Evolutionary conservation across 2,329 filamentous ascomycete genomes (phyloP).

Genomic region (Fusarium falciforme): DNA sequence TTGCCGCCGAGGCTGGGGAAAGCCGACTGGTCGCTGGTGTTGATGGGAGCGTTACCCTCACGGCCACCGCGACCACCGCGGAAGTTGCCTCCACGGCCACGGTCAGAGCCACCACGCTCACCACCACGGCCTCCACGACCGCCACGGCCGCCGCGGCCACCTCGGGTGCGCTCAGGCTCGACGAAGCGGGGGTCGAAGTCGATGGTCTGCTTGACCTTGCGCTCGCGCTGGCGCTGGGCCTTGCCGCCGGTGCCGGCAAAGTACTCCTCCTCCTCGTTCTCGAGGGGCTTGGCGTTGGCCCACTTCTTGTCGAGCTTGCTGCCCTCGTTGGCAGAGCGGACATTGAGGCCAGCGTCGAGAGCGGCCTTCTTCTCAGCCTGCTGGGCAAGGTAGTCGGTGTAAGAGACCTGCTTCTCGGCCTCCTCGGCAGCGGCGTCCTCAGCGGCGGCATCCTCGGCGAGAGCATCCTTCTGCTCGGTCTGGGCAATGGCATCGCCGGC

Average conservation of each 20-base stretch:
- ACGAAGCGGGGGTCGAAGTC: slow-evolving; percentile 89
- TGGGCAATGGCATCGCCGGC: slow-evolving; percentile 90
- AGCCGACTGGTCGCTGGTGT: slow-evolving; percentile 67
- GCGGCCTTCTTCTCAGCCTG: slow-evolving; percentile 79
- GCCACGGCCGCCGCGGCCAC: slow-evolving; percentile 60
- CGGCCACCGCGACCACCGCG: slow-evolving; percentile 43
- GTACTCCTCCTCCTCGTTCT: slow-evolving; percentile 81
- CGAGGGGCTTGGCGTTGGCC: slow-evolving; percentile 80
- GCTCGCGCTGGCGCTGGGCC: slow-evolving; percentile 85
- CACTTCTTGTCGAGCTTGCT: slow-evolving; percentile 91
- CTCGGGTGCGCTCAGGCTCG: slow-evolving; percentile 72
- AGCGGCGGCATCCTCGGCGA: slow-evolving; percentile 60
- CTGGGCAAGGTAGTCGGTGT: slow-evolving; percentile 85
- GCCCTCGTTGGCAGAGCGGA: slow-evolving; percentile 94
- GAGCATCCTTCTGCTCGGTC: slow-evolving; percentile 80
- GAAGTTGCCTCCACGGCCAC: slow-evolving; percentile 47
- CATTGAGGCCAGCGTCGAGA: slow-evolving; percentile 72
- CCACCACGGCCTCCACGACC: slow-evolving; percentile 58
- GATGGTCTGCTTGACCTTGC: slow-evolving; percentile 89
- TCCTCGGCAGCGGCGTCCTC: slow-evolving; percentile 66
- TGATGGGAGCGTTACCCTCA: slow-evolving; percentile 56
- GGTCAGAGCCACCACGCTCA: slow-evolving; percentile 54
- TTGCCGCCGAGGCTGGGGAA: slow-evolving; percentile 71
- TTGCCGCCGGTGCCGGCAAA: slow-evolving; percentile 81
- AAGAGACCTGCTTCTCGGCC: slow-evolving; percentile 87